Conservation (phyloP, 2,329 filamentous ascomycete species). For the Fusarium coffeatum region DNA sequence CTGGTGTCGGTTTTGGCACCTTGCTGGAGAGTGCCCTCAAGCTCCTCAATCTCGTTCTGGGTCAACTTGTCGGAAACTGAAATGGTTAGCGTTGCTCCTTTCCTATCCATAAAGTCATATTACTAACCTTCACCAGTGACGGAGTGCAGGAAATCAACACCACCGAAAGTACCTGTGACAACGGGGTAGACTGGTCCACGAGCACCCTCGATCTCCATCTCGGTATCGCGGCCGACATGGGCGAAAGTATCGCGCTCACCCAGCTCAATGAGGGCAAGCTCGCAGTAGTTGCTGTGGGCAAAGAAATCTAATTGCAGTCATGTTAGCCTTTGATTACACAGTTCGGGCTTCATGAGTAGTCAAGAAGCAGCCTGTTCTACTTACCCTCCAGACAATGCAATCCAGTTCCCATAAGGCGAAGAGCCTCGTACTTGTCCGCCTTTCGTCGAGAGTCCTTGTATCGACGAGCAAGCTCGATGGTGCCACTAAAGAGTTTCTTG, state of each 20-base stretch:
- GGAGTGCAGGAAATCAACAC: conserved; percentile 92
- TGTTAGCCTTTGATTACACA: conserved; percentile 18
- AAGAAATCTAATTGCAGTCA: conserved; percentile 73
- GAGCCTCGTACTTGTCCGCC: conserved; percentile 85
- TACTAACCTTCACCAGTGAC: conserved; percentile 74
- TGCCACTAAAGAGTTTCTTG: conserved; percentile 76
- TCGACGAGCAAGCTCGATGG: conserved; percentile 81
- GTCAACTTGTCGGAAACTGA: conserved; percentile 88
- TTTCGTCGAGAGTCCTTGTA: conserved; percentile 70
- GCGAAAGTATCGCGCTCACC: conserved; percentile 86
- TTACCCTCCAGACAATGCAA: conserved; percentile 86
- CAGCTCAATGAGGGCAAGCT: conserved; percentile 87
- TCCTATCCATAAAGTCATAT: neutral
- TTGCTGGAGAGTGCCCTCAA: conserved; percentile 83
- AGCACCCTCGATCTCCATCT: conserved; percentile 75
- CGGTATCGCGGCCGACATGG: conserved; percentile 82
- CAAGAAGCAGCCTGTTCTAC: conserved; percentile 27
- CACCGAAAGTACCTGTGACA: conserved; percentile 92
- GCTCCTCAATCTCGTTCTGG: conserved; percentile 89
- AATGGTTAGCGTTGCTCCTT: conserved; percentile 22
- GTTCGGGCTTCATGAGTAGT: no score
- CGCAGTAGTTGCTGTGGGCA: conserved; percentile 93
- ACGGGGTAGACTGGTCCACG: conserved; percentile 78
- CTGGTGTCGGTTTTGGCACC: conserved; percentile 74
- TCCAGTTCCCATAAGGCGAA: conserved; percentile 87